Conservation (phyloP, 2,329 filamentous ascomycete genomes). For the Xylogone sp. region DNA sequence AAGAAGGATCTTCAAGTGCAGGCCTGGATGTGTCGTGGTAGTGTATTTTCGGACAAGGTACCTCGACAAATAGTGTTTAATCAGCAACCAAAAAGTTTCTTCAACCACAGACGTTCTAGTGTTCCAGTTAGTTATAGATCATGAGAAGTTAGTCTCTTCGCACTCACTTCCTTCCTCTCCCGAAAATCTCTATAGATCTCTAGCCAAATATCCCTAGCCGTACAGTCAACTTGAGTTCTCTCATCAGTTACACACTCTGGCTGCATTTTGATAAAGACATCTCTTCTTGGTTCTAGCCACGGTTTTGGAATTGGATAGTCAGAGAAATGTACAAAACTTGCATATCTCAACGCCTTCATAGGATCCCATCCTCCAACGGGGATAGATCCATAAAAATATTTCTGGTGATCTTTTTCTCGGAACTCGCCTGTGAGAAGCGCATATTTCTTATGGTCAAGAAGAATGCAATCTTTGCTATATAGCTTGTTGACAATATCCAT, state of each 20-base stretch:
- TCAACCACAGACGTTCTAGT: too few species aligned
- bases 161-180: constrained; percentile 14
- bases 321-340: constrained; percentile 67
- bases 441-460: constrained; percentile 54
- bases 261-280: constrained; percentile 6
- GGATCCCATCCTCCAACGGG: constrained; percentile 47
- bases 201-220: constrained; percentile 20
- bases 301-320: constrained; percentile 68
- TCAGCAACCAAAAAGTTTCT: too few species aligned
- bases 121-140: too few species aligned
- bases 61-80: too few species aligned
- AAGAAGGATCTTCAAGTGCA: too few species aligned
- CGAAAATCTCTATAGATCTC: constrained; percentile 22
- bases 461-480: constrained; percentile 46
- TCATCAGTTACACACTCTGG: constrained; percentile 15
- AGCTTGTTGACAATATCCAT: constrained; percentile 56
- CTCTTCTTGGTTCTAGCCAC: constrained; percentile 41
- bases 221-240: constrained; percentile 15
- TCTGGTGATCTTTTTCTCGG: constrained; percentile 40
- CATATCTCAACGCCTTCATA: constrained; percentile 49
- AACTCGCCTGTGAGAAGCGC: constrained; percentile 54
- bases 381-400: constrained; percentile 41
- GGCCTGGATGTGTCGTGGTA: too few species aligned
- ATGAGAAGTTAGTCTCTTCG: too few species aligned
- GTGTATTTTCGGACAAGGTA: too few species aligned